Percentiles rank a stretch among this genome's conserved stretches.
Evolutionary conservation across 768 basidiomycete species (phyloP).

Genomic region (Dacryopinax spathularia): DNA sequence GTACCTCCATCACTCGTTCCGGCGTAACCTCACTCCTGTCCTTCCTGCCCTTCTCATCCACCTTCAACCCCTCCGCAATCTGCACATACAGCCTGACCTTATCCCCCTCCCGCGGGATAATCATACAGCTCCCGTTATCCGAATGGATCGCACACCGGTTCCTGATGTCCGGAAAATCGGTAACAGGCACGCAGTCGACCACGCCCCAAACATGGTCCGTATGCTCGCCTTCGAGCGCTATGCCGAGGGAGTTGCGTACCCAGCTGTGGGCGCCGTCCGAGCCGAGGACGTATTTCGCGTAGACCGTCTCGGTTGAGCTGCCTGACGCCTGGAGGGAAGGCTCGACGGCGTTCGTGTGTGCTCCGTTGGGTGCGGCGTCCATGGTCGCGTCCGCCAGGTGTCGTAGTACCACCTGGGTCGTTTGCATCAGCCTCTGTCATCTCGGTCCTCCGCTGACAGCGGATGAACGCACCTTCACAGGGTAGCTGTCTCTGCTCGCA

Average conservation of each 20-base stretch:
- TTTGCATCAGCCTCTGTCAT: neutral
- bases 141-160: slow-evolving; percentile 55
- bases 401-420: slow-evolving; percentile 17
- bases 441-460: neutral
- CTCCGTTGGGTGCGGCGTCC: neutral
- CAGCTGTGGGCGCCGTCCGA: slow-evolving; percentile 66
- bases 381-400: slow-evolving; percentile 8
- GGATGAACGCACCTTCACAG: slow-evolving; percentile 13
- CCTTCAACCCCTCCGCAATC: slow-evolving; percentile 36
- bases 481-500: slow-evolving; percentile 16
- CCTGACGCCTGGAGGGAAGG: neutral
- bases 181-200: slow-evolving; percentile 53
- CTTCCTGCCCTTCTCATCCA: slow-evolving; percentile 34
- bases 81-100: slow-evolving; percentile 60
- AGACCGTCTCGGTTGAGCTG: slow-evolving; percentile 34
- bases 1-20: slow-evolving; percentile 39
- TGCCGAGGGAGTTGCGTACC: slow-evolving; percentile 53
- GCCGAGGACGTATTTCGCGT: slow-evolving; percentile 63
- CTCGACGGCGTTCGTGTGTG: slow-evolving; percentile 9
- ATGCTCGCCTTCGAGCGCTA: slow-evolving; percentile 66
- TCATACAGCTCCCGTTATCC: slow-evolving; percentile 49
- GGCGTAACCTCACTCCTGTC: slow-evolving; percentile 41
- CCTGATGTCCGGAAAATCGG: slow-evolving; percentile 65
- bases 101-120: slow-evolving; percentile 43
- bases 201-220: slow-evolving; percentile 72